Conservation (phyloP, 192 early-diverging fungal species). For the Entomortierella beljakovae region DNA sequence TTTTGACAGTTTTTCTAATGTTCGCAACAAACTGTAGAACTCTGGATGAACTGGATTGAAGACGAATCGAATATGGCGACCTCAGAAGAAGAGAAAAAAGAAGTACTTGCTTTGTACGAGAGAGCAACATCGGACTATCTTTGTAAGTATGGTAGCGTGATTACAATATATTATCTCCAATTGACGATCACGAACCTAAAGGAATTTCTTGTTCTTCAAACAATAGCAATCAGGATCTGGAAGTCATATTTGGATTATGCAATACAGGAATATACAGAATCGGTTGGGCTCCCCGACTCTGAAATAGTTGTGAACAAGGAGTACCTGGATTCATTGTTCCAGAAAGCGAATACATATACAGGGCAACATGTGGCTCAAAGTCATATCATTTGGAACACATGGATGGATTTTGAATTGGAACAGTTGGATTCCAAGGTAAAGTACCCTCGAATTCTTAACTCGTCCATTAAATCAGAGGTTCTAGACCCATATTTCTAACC, state of each 20-base stretch:
- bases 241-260: conserved; percentile 70
- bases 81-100: conserved; percentile 59
- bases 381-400: conserved; percentile 71
- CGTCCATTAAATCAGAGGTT: too few species aligned
- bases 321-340: conserved; percentile 56
- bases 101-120: conserved; percentile 63
- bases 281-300: conserved; percentile 31
- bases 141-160: conserved; percentile 60
- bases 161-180: neutral
- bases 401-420: conserved; percentile 68
- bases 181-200: neutral
- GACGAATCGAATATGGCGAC: conserved; percentile 65
- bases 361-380: conserved; percentile 69
- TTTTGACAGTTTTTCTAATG: neutral
- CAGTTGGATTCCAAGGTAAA: conserved; percentile 52
- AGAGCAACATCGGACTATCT: conserved; percentile 74
- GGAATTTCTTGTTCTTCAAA: neutral
- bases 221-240: conserved; percentile 76
- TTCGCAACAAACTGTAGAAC: conserved; percentile 54
- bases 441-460: neutral
- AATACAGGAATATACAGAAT: conserved; percentile 56
- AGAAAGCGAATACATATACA: conserved; percentile 60
- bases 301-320: conserved; percentile 45
- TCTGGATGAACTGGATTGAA: conserved; percentile 83
- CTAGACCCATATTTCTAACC: too few species aligned